Evolutionary conservation across 2,329 filamentous ascomycete genomes (phyloP).

Genomic region (Penicillium psychrosexuale): DNA sequence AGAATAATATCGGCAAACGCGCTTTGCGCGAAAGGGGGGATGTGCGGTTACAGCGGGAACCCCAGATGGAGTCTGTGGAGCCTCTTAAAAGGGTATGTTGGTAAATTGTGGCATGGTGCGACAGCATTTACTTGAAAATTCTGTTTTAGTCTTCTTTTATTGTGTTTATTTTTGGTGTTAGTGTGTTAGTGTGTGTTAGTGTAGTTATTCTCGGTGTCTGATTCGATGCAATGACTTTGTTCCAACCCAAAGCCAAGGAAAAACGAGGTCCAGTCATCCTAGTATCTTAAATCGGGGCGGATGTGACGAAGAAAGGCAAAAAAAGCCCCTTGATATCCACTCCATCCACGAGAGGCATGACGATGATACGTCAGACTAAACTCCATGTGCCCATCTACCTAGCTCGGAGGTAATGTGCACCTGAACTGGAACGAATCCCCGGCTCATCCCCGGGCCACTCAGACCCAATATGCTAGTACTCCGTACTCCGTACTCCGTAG

Average conservation of each 20-base stretch:
- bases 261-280: neutral
- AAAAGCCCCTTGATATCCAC: conserved; percentile 5
- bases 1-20: conserved; percentile 37
- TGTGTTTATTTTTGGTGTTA: neutral
- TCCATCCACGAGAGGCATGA: conserved; percentile 3
- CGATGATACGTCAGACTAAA: conserved; percentile 20
- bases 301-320: conserved; percentile 3
- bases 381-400: conserved; percentile 9
- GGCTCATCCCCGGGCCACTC: conserved; percentile 15
- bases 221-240: neutral
- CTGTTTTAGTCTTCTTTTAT: neutral
- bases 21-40: conserved; percentile 33
- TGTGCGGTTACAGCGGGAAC: conserved; percentile 36
- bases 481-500: too few relatives aligned
- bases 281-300: conserved; percentile 7
- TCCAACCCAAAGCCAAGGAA: neutral
- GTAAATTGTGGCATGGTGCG: conserved; percentile 9
- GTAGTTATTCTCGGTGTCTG: neutral
- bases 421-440: conserved; percentile 10
- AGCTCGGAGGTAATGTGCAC: conserved; percentile 17
- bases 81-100: conserved; percentile 1
- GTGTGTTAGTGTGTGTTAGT: neutral
- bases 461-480: conserved; percentile 8
- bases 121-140: neutral
- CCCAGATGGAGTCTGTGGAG: conserved; percentile 26